A percentile compares a stretch with the other conserved stretches of the same genome.
phyloP scores from a whole-genome alignment of 768 basidiomycete species.

The Gloeopeniophorella convolvens region DNA sequence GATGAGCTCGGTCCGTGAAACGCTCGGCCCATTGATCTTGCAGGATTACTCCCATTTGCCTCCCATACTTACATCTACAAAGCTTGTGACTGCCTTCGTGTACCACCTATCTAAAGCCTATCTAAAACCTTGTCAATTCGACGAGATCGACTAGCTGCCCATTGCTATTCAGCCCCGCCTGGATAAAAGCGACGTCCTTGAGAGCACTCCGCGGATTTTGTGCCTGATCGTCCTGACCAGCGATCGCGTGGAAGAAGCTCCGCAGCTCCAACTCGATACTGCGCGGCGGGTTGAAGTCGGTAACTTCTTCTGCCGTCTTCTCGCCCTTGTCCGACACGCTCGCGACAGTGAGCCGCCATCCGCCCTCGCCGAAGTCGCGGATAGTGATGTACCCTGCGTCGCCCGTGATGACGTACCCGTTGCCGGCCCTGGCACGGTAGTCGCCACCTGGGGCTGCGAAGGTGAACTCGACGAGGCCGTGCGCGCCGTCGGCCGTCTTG shows the following conservation, averaged over 20 bases:
- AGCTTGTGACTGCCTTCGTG: no score
- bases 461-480: slow-evolving; percentile 60
- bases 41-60: neutral
- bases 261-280: slow-evolving; percentile 54
- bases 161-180: slow-evolving; percentile 65
- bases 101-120: no score
- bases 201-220: slow-evolving; percentile 61
- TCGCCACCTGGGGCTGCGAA: slow-evolving; percentile 48
- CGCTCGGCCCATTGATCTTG: no score
- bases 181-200: slow-evolving; percentile 70
- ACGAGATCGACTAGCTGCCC: slow-evolving; percentile 55
- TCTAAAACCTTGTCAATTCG: neutral
- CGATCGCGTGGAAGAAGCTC: slow-evolving; percentile 53
- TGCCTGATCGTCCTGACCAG: slow-evolving; percentile 44
- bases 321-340: slow-evolving; percentile 27
- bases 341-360: slow-evolving; percentile 36
- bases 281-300: slow-evolving; percentile 39
- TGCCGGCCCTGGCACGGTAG: slow-evolving; percentile 21
- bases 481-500: slow-evolving; percentile 40
- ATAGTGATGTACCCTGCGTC: slow-evolving; percentile 54
- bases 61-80: neutral
- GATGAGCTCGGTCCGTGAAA: no score
- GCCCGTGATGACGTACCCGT: slow-evolving; percentile 51
- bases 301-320: slow-evolving; percentile 42
- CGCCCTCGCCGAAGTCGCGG: slow-evolving; percentile 7